Percentiles rank a stretch among this genome's conserved stretches.
Conservation (phyloP, 2,329 filamentous ascomycete species). For the Orbilia quercus region DNA sequence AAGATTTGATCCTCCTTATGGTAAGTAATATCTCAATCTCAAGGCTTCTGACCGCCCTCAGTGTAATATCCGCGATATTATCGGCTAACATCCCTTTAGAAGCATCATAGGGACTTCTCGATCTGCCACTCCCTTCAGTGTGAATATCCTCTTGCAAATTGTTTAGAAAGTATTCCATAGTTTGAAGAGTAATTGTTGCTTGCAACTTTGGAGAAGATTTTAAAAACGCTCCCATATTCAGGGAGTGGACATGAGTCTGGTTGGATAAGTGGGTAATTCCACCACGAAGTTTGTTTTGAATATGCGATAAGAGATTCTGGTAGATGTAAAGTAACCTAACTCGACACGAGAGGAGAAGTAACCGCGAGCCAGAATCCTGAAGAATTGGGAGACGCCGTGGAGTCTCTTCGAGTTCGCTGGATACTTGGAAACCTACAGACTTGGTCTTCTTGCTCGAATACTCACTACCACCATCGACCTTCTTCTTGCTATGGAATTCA, state of each 20-base stretch:
- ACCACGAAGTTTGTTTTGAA: conserved; percentile 10
- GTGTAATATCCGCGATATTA: conserved; percentile 1
- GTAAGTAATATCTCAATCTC: conserved; percentile 12
- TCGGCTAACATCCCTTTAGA: neutral
- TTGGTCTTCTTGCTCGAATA: neutral
- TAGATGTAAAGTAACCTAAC: conserved; percentile 9
- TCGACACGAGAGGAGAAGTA: conserved; percentile 22
- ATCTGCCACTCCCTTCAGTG: neutral
- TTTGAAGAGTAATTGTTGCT: conserved; percentile 9
- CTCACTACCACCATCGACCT: neutral
- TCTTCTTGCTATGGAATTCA: neutral
- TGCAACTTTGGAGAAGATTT: conserved; percentile 15
- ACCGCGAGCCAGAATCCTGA: conserved; percentile 9
- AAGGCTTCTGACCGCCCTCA: neutral
- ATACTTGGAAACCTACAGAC: neutral
- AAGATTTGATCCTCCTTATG: conserved; percentile 2
- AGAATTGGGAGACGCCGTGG: conserved; percentile 6
- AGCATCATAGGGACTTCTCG: neutral
- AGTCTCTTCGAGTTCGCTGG: neutral
- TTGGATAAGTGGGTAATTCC: neutral
- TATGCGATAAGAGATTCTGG: conserved; percentile 4
- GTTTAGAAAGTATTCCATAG: conserved; percentile 25
- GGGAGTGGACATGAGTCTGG: neutral
- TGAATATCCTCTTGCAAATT: neutral
- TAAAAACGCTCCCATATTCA: conserved; percentile 18